Percentiles rank a stretch among this genome's conserved stretches.
phyloP scores from a whole-genome alignment of 768 basidiomycete species.

The Boletus edulis region DNA sequence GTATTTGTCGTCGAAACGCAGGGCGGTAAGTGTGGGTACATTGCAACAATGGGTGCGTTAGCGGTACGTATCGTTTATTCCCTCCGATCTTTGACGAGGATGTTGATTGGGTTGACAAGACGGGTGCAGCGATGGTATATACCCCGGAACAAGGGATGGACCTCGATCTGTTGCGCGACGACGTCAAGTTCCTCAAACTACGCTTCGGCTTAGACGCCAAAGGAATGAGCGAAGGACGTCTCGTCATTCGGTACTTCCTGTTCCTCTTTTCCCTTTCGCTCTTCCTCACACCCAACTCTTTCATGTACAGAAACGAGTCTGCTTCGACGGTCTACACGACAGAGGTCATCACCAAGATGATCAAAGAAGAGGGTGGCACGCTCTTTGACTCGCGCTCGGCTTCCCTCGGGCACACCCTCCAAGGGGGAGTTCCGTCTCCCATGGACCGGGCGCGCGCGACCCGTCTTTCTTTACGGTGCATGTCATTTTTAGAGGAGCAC shows the following conservation, averaged over 20 bases:
- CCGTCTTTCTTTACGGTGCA: constrained; percentile 86
- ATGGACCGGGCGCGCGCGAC: constrained; percentile 90
- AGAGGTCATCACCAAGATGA: constrained; percentile 87
- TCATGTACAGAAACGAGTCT: constrained; percentile 66
- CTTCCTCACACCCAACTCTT: not conserved
- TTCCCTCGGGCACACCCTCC: constrained; percentile 95
- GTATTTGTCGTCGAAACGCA: constrained; percentile 99
- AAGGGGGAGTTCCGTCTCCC: constrained; percentile 94
- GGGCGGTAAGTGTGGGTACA: constrained; percentile 94
- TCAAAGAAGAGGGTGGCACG: constrained; percentile 89
- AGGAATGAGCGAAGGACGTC: constrained; percentile 89
- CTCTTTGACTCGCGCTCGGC: constrained; percentile 95
- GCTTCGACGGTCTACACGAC: constrained; percentile 90
- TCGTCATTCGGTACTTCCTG: constrained; percentile 77
- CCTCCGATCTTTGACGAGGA: not conserved
- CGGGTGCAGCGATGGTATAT: constrained; percentile 90
- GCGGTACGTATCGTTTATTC: constrained; percentile 58
- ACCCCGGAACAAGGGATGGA: constrained; percentile 90
- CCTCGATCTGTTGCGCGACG: constrained; percentile 74
- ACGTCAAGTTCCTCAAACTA: constrained; percentile 85
- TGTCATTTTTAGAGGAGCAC: constrained; percentile 90
- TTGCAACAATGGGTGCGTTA: constrained; percentile 92
- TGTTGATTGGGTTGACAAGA: constrained; percentile 40
- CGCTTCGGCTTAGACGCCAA: constrained; percentile 83
- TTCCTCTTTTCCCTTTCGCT: not conserved